Evolutionary conservation across 495 filamentous ascomycete genomes (phyloP).

Genomic region (Aspergillus bridgeri): DNA sequence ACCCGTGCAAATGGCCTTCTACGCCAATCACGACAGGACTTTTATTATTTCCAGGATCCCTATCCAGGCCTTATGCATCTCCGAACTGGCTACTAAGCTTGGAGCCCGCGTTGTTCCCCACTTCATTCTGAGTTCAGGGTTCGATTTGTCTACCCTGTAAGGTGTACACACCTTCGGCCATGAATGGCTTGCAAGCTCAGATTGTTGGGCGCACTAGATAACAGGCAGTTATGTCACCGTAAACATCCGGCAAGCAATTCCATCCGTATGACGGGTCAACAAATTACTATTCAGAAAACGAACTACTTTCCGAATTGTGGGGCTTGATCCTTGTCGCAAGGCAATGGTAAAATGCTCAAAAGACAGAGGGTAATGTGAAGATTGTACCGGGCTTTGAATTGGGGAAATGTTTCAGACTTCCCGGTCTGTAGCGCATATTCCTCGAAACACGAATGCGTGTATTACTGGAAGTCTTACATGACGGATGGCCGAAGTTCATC

Average conservation of each 20-base stretch:
- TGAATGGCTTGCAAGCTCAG: background rate
- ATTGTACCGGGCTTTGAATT: background rate
- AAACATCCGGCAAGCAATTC: background rate
- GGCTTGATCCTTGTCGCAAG: background rate
- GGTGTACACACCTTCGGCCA: background rate
- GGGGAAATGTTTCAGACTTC: background rate
- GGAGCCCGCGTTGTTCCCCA: background rate
- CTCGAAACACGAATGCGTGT: background rate
- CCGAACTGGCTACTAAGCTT: background rate
- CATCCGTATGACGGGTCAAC: slow-evolving; percentile 1
- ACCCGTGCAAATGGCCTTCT: background rate
- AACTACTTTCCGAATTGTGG: background rate
- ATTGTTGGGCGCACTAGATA: background rate
- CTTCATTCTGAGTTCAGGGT: background rate
- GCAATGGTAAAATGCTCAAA: background rate
- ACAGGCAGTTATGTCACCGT: background rate
- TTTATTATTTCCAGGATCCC: background rate
- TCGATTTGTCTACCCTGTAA: background rate
- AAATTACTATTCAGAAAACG: too few relatives aligned
- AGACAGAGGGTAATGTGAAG: background rate
- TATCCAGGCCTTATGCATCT: background rate
- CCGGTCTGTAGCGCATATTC: background rate
- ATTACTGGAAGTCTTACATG: background rate
- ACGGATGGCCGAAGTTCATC: background rate
- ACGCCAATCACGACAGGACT: too few relatives aligned